Percentiles rank a stretch among this genome's conserved stretches.
phyloP scores from a whole-genome alignment of 306 rosid species.

The Potentilla sterilis region DNA sequence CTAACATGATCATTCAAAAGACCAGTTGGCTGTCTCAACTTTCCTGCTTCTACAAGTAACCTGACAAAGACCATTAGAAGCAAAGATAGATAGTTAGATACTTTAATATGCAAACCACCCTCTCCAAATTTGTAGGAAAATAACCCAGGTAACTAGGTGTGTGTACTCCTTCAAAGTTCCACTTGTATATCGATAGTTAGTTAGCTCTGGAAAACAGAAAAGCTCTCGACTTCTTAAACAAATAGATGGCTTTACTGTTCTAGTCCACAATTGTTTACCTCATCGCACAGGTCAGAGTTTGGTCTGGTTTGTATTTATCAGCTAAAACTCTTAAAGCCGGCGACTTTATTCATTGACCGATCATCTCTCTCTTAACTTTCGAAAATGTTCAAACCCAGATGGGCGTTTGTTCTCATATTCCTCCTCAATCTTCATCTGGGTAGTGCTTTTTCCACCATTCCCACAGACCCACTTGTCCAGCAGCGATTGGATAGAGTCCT shows the following conservation, averaged over 20 bases:
- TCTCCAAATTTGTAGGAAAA: not conserved
- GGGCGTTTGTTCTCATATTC: constrained; percentile 24
- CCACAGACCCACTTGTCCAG: constrained; percentile 34
- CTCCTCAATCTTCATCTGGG: constrained; percentile 29
- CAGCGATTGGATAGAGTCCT: constrained; percentile 46
- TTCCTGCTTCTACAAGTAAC: not conserved
- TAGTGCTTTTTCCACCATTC: constrained; percentile 14
- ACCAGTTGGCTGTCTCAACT: not conserved
- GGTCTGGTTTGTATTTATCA: not conserved
- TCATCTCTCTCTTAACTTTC: not conserved
- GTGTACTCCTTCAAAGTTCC: not conserved
- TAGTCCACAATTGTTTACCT: not conserved
- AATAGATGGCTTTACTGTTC: not conserved
- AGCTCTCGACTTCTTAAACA: not conserved
- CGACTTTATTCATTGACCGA: not conserved
- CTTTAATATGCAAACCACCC: not conserved
- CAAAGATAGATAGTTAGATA: not conserved
- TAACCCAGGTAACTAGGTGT: not conserved
- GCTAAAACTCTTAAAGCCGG: not conserved
- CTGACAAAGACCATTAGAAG: not conserved
- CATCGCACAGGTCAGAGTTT: not conserved
- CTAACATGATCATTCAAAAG: not conserved
- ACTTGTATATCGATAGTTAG: not conserved
- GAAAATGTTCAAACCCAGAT: constrained; percentile 29
- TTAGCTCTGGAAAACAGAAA: not conserved